Base-by-base conservation (phyloP, 1,284 basidiomycete species). In the Limonomyces culmigenus region DNA sequence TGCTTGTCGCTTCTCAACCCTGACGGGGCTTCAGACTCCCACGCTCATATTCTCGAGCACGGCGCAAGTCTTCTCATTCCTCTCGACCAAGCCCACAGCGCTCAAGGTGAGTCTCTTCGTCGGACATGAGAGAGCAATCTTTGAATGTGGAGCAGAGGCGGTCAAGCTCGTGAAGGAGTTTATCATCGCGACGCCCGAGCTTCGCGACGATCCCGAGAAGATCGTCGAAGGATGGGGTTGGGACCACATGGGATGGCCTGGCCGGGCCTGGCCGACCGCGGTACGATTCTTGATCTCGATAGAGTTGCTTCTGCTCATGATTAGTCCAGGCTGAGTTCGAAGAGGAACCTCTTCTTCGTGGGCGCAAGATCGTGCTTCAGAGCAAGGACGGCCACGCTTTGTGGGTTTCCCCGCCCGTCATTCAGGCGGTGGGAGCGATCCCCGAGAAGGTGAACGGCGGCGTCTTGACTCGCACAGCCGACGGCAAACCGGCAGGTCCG, bases 321-420 rank as follows among this genome's bases (percentile, higher is more conserved):
- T 34, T 33, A 23, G 19, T 36, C 21, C 13, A 88, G 85, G 65
- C 62, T 3, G 78, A 81, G 46, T 59, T 91, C 2, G 84, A 88
- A 23, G 53, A 53, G 2, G 81, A 87, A 41, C 67, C 72, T 3
- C 46, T 79, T 10, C 60, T 91, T 16, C 56, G 58, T 36, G 77
- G 73, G 13, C 66, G 81, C 14, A 73, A 70, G 0, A 71, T 92
- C 33, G 61, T 79, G 8, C 63, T 92, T 12, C 73, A 81, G 45
- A 75, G 84, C 50, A 85, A 92, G 43, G 89, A 95, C 51, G 78
- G 80, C 5, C 89, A 93, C 54, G 87, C 86, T 1, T 59, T 85
- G 3, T 95, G 89, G 89, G 73, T 89, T 4, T 87, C 83, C 13
- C 54, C 59, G 13, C 60, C 52, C 32, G 65, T 78, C 2, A 56